phyloP scores from a whole-genome alignment of 2,329 filamentous ascomycete species.

The Meredithiella fracta region DNA sequence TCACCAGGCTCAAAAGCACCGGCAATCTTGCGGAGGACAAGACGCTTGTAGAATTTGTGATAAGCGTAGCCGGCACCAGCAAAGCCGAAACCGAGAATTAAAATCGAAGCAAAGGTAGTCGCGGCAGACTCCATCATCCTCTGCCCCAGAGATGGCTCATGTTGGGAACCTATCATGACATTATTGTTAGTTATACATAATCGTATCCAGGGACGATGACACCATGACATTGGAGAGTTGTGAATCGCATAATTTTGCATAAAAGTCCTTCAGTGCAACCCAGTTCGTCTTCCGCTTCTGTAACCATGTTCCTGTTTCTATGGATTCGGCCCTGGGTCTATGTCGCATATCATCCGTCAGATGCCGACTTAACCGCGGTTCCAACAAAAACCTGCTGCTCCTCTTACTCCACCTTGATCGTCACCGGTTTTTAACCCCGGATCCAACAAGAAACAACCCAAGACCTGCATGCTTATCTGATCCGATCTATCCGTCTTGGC shows the following conservation, averaged over 20 bases:
- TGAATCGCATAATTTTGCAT: neutral
- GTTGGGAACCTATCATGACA: conserved; percentile 1
- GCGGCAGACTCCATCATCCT: conserved; percentile 61
- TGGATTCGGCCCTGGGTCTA: neutral
- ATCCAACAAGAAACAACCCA: neutral
- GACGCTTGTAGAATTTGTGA: conserved; percentile 71
- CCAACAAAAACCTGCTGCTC: neutral
- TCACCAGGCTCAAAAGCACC: conserved; percentile 86
- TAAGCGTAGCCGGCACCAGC: conserved; percentile 57
- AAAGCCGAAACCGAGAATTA: conserved; percentile 51
- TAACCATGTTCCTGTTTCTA: neutral
- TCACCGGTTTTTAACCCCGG: neutral
- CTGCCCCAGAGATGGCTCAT: conserved; percentile 26
- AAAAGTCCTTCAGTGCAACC: neutral
- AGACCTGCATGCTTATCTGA: neutral
- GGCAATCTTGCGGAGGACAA: conserved; percentile 84
- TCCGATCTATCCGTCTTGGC: neutral
- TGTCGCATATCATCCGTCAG: neutral
- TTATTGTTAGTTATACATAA: neutral
- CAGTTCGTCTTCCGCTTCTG: neutral
- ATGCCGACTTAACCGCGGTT: neutral
- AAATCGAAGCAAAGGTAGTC: conserved; percentile 59
- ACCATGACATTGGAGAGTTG: neutral
- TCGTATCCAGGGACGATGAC: neutral
- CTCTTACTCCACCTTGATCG: neutral